Evolutionary conservation across 2,329 filamentous ascomycete species (phyloP), one percentile per base, ranked within the genome.

Genomic region (Acephala macrosclerotiorum): DNA sequence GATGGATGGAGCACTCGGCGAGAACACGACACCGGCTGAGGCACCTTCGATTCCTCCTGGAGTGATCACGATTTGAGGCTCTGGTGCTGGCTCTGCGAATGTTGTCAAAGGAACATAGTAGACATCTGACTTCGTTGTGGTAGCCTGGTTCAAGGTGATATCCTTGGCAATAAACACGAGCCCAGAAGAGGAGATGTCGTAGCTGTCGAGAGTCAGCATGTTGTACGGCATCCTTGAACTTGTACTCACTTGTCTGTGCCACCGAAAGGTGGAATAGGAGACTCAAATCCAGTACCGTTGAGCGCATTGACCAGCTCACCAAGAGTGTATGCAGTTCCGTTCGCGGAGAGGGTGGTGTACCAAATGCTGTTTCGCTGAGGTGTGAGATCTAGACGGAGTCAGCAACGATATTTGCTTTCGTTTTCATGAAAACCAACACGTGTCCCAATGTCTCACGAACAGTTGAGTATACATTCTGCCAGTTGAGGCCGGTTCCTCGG

Each of bases 1-100:
- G 25, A 94, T 80, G 67, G 85, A 84, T 36, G 82, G 84, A 9
- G 93, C 91, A 71, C 89, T 84, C 1, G 87, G 87, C 3, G 92
- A 94, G 79, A 96, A 96, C 0, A 85, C 83, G 0, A 93, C 92
- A 0, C 26, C 45, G 3, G 58, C 56, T 1, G 71, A 74, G 36
- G 68, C 68, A 20, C 72, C 72, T 53, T 71, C 65, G n/a, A 73
- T 63, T 5, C 59, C 29, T 5, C 9, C 55, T 3, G 71, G 71
- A 14, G 71, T 74, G 14, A 51, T 42, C 22, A 72, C 53, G 7
- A 68, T 36, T 51, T 68, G 62, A 1, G 69, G 63, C n/a, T 55
- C 25, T 2, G 67, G 49, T 42, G 66, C 62, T 36, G 66, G n/a
- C 45, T 70, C 68, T 12, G 63, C 67, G 60, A 73, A 74, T 26